Conservation (phyloP, 2,329 filamentous ascomycete genomes). For the Neofusicoccum kwambonambiense region DNA sequence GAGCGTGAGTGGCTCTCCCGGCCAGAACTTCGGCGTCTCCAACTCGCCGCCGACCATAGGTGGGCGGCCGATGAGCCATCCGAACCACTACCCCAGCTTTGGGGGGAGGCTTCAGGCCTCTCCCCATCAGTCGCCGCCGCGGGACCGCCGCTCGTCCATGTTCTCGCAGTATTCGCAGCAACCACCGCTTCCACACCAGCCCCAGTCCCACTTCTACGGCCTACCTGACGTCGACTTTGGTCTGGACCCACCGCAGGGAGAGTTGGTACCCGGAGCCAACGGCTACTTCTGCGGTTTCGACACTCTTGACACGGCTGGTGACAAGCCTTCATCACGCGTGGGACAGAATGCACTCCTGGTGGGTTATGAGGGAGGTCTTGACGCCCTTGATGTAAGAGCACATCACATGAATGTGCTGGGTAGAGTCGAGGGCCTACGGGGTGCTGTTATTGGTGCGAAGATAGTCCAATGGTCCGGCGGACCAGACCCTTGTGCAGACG, state of each 20-base stretch:
- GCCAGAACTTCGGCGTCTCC: slow-evolving; percentile 34
- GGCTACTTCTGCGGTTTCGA: slow-evolving; percentile 84
- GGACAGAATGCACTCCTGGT: slow-evolving; percentile 67
- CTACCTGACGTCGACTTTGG: slow-evolving; percentile 69
- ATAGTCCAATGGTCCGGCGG: slow-evolving; percentile 68
- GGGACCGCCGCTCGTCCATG: slow-evolving; percentile 51
- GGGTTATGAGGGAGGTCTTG: slow-evolving; percentile 76
- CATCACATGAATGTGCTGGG: slow-evolving; percentile 69
- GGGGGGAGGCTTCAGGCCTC: slow-evolving; percentile 37
- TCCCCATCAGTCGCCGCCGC: slow-evolving; percentile 33
- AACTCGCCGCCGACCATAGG: slow-evolving; percentile 34
- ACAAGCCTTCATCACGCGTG: slow-evolving; percentile 42
- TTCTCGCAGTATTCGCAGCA: slow-evolving; percentile 52
- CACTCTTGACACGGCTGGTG: slow-evolving; percentile 53
- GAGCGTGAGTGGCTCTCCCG: slow-evolving; percentile 46
- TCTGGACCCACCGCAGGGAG: slow-evolving; percentile 46
- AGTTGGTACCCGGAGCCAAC: slow-evolving; percentile 62
- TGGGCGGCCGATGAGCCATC: slow-evolving; percentile 45
- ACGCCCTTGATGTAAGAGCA: slow-evolving; percentile 71
- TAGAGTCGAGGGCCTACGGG: slow-evolving; percentile 72
- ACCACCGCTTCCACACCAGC: slow-evolving; percentile 71
- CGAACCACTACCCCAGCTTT: slow-evolving; percentile 45
- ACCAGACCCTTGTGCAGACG: slow-evolving; percentile 51
- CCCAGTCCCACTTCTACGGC: slow-evolving; percentile 75
- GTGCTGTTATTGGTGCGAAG: slow-evolving; percentile 78